Evolutionary conservation across 2,329 filamentous ascomycete genomes (phyloP), one percentile per base, ranked within the genome.

Genomic region (Botrytis cinerea): DNA sequence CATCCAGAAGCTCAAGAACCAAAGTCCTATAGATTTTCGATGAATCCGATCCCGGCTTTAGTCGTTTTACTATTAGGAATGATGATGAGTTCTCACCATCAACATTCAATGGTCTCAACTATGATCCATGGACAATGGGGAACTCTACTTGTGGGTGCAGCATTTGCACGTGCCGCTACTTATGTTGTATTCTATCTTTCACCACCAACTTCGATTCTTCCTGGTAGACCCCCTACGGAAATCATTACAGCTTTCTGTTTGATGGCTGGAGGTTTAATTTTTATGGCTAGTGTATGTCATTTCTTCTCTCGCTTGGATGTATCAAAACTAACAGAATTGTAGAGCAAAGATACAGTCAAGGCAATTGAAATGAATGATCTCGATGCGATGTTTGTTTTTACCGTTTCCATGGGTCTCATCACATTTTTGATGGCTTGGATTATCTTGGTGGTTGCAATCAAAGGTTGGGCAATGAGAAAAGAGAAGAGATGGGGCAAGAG

Each of bases 91-190:
- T 94, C 93, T 40, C 95, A 98, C 82, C 93, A 95, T 74, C 80
- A 81, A 74, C 82, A 86, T 43, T 93, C 90, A 74, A 93, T 94
- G 91, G 87, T 94, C 64, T 95, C 94, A 16, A 93, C 90, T 77
- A 97, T 96, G 93, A 88, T 98, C 67, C 95, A 98, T 84, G 91
- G 91, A 80, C 95, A 98, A 82, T 98, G 95, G 95, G 95, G 95
- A 40, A 90, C 90, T 79, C 87, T 98, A 77, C 87, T 98, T 71
- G 87, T 93, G 64, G 94, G 91, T 40, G 95, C 94, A 72, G 91
- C 94, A 0, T 86, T 97, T 73, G 91, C 94, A 38, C 90, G 95
- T 64, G 90, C 87, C 2, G 84, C 93, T 73, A 97, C 94, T 10
- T 98, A 98, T 81, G 82, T 96, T 8, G 83, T 95, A 59, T 83